phyloP scores from a whole-genome alignment of 352 stramenopile genomes.

The Globisporangium paroecandrum region DNA sequence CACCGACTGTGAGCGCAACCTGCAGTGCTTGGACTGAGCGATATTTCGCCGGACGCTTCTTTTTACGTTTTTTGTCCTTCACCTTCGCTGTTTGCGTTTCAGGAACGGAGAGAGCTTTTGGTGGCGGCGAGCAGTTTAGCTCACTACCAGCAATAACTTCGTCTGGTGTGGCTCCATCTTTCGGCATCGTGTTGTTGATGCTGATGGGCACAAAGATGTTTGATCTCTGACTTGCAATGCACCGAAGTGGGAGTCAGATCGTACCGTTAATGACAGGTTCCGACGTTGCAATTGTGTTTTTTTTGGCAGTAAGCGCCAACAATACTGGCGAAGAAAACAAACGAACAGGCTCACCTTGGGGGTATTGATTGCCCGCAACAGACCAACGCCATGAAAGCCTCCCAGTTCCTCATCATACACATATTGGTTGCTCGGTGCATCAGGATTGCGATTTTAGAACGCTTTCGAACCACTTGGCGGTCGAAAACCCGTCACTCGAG shows the following conservation, averaged over 20 bases:
- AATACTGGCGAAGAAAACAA: neutral
- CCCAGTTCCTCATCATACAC: neutral
- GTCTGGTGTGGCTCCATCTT: neutral
- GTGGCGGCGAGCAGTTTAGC: neutral
- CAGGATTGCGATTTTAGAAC: neutral
- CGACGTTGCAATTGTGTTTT: neutral
- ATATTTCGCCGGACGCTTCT: neutral
- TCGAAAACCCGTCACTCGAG: conserved; percentile 19
- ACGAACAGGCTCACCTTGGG: neutral
- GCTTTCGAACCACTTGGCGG: conserved; percentile 12
- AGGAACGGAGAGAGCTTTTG: neutral
- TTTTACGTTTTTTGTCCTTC: conserved; percentile 4
- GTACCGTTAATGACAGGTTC: neutral
- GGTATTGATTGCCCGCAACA: neutral
- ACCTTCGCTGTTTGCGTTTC: neutral
- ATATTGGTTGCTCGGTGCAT: neutral
- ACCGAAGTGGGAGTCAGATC: neutral
- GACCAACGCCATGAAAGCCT: neutral
- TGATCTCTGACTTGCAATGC: neutral
- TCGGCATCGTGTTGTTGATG: neutral
- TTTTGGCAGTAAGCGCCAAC: neutral
- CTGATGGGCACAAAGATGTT: neutral
- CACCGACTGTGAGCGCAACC: conserved; percentile 8
- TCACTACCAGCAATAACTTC: neutral
- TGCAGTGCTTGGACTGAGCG: neutral